Percentiles rank a stretch among this genome's conserved stretches.
phyloP scores from a whole-genome alignment of 2,329 filamentous ascomycete genomes.

The Beauveria sp. region DNA sequence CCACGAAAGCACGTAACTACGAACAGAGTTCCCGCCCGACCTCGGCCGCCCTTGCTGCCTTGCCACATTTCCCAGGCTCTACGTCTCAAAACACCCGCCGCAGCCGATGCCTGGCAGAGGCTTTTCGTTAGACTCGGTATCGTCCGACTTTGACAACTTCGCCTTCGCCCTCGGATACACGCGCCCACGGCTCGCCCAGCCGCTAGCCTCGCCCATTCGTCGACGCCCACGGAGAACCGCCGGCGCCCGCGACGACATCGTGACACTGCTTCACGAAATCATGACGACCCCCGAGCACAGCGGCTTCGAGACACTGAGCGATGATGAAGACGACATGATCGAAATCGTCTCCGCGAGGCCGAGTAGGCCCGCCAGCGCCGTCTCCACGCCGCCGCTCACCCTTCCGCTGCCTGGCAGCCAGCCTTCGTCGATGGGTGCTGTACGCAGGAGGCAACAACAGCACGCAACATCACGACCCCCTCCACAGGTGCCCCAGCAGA shows the following conservation, averaged over 20 bases:
- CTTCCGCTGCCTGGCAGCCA: background rate
- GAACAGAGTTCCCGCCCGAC: background rate
- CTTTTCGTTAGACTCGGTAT: background rate
- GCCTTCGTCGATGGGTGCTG: background rate
- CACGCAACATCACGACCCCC: conserved; percentile 14
- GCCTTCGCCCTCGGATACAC: background rate
- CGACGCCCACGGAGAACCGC: background rate
- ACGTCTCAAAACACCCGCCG: background rate
- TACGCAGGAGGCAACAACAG: background rate
- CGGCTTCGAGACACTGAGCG: background rate
- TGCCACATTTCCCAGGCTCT: background rate
- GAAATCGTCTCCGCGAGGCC: conserved; percentile 20
- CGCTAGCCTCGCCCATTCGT: background rate
- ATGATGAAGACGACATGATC: conserved; percentile 27
- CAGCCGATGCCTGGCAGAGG: conserved; percentile 5
- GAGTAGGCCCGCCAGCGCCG: background rate
- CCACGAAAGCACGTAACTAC: background rate
- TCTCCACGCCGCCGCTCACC: background rate
- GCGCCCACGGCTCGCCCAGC: background rate
- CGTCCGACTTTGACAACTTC: background rate
- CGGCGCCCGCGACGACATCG: background rate
- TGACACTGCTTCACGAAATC: background rate
- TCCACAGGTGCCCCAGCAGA: background rate
- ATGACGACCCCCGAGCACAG: background rate
- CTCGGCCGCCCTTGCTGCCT: background rate